These are phyloP conservation scores for Magnusiomyces clavatus DNA, from an alignment of 1,139 yeast genomes.

Conservation along the genomic window DNA sequence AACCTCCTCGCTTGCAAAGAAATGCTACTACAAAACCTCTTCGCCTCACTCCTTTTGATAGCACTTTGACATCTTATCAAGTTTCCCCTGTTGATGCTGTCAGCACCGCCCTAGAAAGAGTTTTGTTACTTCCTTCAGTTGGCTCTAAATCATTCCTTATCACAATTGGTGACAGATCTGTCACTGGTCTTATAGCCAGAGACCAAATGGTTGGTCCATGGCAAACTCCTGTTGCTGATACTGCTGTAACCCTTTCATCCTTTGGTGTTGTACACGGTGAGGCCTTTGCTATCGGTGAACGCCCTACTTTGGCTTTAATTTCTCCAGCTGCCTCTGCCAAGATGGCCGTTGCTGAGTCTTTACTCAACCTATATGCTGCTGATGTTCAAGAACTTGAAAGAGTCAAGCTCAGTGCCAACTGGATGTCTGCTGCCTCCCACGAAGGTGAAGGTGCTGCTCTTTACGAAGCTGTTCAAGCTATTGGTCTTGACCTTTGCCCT, in stretches of 20 bases:
- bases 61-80: conserved; percentile 24
- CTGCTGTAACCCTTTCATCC: conserved; percentile 91
- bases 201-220: conserved; percentile 99
- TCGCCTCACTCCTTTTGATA: conserved; percentile 44
- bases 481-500: conserved; percentile 92
- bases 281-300: conserved; percentile 96
- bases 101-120: conserved; percentile 60
- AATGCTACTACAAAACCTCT: conserved; percentile 59
- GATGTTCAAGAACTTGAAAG: conserved; percentile 69
- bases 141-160: conserved; percentile 93
- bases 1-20: conserved; percentile 93
- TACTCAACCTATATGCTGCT: conserved; percentile 83
- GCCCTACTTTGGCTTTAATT: conserved; percentile 83
- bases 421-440: conserved; percentile 98
- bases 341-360: conserved; percentile 92
- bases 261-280: conserved; percentile 87
- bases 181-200: conserved; percentile 93
- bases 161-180: conserved; percentile 95
- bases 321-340: conserved; percentile 95
- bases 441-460: conserved; percentile 93
- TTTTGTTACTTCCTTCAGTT: conserved; percentile 83
- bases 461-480: conserved; percentile 95
- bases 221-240: conserved; percentile 99
- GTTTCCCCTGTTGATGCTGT: conserved; percentile 15
- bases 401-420: conserved; percentile 88